A percentile compares a stretch with the other conserved stretches of the same genome.
These are phyloP conservation scores for Microdochium trichocladiopsis DNA, from an alignment of 2,329 filamentous ascomycete species.

Conservation along the genomic window DNA sequence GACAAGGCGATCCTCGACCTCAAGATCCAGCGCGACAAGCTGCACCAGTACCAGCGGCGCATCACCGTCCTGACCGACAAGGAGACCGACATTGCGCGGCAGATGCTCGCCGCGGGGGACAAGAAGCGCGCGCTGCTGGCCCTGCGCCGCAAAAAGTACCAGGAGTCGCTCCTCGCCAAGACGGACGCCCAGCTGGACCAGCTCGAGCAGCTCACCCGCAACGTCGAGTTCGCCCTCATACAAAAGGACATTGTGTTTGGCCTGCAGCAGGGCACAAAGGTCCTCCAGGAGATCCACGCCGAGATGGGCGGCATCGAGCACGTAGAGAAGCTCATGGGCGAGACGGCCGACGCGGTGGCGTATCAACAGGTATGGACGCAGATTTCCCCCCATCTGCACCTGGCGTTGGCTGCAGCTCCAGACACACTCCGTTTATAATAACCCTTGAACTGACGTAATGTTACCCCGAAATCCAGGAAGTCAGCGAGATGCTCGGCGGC, in stretches of 20 bases:
- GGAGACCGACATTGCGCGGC: conserved; percentile 78
- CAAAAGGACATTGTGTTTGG: conserved; percentile 96
- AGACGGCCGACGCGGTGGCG: conserved; percentile 81
- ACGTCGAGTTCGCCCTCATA: conserved; percentile 91
- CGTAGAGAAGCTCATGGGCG: conserved; percentile 92
- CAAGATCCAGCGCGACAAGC: conserved; percentile 94
- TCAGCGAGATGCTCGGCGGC: conserved; percentile 83
- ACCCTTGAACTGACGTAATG: background rate
- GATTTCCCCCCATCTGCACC: no score
- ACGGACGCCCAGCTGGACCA: conserved; percentile 93
- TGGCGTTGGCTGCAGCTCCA: conserved; percentile 2
- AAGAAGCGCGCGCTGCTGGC: conserved; percentile 79
- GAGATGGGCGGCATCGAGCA: conserved; percentile 95
- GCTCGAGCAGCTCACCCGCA: conserved; percentile 79
- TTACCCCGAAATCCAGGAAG: conserved; percentile 53
- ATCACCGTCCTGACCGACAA: conserved; percentile 80
- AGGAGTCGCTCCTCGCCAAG: conserved; percentile 80
- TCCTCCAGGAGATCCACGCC: conserved; percentile 82
- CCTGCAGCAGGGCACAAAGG: conserved; percentile 82
- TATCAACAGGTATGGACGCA: conserved; percentile 85
- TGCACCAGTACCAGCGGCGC: conserved; percentile 91
- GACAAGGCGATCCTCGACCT: conserved; percentile 98
- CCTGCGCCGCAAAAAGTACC: conserved; percentile 92
- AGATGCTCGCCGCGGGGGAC: conserved; percentile 75
- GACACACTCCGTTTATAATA: no score